These are phyloP conservation scores for Penicillium fuscoglaucum DNA, from an alignment of 2,329 filamentous ascomycete species.

Conservation along the genomic window DNA sequence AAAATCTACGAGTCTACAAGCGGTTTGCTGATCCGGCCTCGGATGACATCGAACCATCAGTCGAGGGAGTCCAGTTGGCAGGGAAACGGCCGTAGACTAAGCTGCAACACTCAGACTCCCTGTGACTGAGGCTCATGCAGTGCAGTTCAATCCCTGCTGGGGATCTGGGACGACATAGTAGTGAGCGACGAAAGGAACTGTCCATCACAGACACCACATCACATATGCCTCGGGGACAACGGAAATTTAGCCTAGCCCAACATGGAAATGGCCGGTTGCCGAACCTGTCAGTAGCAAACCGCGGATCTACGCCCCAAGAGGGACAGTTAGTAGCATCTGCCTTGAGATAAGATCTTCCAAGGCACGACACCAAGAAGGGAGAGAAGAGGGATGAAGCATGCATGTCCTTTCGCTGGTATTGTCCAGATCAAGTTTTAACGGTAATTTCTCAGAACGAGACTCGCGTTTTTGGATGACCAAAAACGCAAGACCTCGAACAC, in stretches of 20 bases:
- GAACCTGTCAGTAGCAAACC: conserved; percentile 14
- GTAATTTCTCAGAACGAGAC: conserved; percentile 69
- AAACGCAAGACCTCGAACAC: conserved; percentile 24
- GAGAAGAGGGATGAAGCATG: conserved; percentile 18
- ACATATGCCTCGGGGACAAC: too few species aligned
- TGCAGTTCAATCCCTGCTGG: background rate
- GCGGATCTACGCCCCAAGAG: conserved; percentile 16
- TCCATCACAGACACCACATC: background rate
- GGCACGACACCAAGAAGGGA: conserved; percentile 11
- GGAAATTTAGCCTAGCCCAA: background rate
- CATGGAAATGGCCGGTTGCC: background rate
- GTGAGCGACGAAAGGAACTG: background rate
- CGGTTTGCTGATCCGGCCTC: background rate
- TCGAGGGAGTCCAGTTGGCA: background rate
- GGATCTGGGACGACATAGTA: background rate
- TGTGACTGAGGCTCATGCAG: background rate
- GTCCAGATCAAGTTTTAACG: conserved; percentile 94
- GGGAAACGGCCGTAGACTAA: background rate
- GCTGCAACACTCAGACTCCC: background rate
- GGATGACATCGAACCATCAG: background rate
- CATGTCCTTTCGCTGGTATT: conserved; percentile 92
- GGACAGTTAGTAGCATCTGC: conserved; percentile 18
- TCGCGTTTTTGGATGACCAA: conserved; percentile 11
- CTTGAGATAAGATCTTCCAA: conserved; percentile 1
- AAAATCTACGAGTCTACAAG: background rate